Base-by-base conservation (phyloP, 305 asterid species). In the Ruellia speciosa region DNA sequence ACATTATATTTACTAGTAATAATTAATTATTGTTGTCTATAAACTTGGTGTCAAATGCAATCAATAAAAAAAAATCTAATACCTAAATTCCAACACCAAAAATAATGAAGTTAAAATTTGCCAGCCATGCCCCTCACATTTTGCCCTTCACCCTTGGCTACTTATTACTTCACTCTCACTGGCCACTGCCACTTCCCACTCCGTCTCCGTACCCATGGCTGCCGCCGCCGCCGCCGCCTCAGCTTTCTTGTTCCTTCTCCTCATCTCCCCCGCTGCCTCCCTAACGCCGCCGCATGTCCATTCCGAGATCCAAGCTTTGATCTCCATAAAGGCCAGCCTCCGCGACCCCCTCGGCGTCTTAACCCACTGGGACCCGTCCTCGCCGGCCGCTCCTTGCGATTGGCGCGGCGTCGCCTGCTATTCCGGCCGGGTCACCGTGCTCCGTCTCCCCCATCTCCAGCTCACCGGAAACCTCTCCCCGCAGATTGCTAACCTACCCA, bases 321-420 rank as follows among this genome's bases (percentile, higher is more conserved):
- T 60, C 16, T 66, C 81, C 12, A 65, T 85, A 10, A 85, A 77
- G 69, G 70, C 47, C 20, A 58, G 65, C 59, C 67, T 85, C 9
- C 67, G 53, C 6, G 94, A 85, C 77, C 90, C 94, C 13, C 72
- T 80, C 15, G 77, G 72, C 24, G 78, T 67, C 14, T 78, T 85
- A 17, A 14, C 6, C 62, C 69, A 69, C 10, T 85, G 94, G 94
- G 72, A 60, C 53, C 54, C 81, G 0, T 74, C 84, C 6, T 68
- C 90, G 14, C 79, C 80, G 5, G 66, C 68, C 5, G 81, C 88
- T 43, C 94, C 94, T 3, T 85, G 90, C 66, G 88, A 85, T 72
- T 85, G 94, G 94, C 79, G 77, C 14, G 94, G 90, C 6, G 75
- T 85, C 10, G 55, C 58, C 5, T 85, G 94, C 59, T 19, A 37